Conservation (phyloP, 2,329 filamentous ascomycete genomes). For the Dothistroma septosporum region DNA sequence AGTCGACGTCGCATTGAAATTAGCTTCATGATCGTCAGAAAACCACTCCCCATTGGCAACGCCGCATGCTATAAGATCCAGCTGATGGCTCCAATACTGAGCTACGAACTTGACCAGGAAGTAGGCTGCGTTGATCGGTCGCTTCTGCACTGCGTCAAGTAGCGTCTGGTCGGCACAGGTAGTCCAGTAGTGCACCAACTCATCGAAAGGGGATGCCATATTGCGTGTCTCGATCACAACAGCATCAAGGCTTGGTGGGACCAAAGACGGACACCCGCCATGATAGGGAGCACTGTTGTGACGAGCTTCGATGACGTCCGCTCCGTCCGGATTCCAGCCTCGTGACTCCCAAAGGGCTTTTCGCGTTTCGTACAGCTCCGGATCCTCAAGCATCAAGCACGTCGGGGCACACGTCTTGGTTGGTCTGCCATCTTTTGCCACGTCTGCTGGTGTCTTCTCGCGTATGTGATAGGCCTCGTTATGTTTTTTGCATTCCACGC, state of each 20-base stretch:
- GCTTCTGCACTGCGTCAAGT: background rate
- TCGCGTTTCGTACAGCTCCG: slow-evolving; percentile 2
- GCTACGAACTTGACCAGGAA: slow-evolving; percentile 20
- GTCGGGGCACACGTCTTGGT: background rate
- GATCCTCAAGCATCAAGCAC: slow-evolving; percentile 16
- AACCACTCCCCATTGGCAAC: slow-evolving; percentile 22
- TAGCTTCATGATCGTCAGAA: slow-evolving; percentile 22
- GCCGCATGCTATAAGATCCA: slow-evolving; percentile 17
- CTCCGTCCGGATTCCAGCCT: slow-evolving; percentile 4
- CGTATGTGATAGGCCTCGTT: background rate
- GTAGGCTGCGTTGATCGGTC: slow-evolving; percentile 13
- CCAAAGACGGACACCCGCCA: slow-evolving; percentile 11
- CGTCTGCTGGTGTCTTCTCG: background rate
- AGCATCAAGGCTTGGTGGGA: slow-evolving; percentile 3
- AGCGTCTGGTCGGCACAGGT: slow-evolving; percentile 3
- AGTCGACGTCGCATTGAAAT: slow-evolving; percentile 6
- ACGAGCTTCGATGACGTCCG: slow-evolving; percentile 4
- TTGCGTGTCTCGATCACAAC: background rate
- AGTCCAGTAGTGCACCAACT: slow-evolving; percentile 18
- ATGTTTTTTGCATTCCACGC: slow-evolving; percentile 2
- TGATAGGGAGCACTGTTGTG: slow-evolving; percentile 16
- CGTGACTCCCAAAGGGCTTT: slow-evolving; percentile 13
- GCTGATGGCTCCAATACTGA: slow-evolving; percentile 18
- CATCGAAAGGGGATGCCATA: slow-evolving; percentile 15
- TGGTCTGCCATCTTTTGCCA: background rate